These are phyloP conservation scores for Malus hybrid DNA, from an alignment of 331 rosid genomes.

Conservation along the genomic window DNA sequence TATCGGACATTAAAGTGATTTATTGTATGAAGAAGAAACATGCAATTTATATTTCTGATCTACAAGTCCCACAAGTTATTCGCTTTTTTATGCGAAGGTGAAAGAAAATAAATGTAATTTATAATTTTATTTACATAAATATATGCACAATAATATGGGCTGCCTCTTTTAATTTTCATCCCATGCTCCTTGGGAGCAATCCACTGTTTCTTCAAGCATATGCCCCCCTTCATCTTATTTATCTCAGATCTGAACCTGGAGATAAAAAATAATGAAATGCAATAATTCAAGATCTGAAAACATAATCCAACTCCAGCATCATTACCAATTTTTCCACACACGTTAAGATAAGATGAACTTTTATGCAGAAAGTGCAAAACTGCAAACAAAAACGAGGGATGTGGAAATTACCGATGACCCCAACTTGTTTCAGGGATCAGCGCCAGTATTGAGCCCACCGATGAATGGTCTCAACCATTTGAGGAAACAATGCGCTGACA, in stretches of 20 bases:
- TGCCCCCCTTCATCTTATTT: not conserved
- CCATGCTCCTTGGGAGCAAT: not conserved
- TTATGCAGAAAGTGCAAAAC: not conserved
- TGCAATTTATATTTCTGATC: not conserved
- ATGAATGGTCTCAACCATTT: slow-evolving; percentile 99
- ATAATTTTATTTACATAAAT: not conserved
- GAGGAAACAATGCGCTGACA: slow-evolving; percentile 95
- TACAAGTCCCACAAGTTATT: not conserved
- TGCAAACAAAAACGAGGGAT: not conserved
- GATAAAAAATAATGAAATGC: not conserved
- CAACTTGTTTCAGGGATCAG: slow-evolving; percentile 28
- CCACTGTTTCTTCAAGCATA: not conserved
- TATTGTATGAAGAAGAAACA: not conserved
- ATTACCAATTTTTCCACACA: not conserved
- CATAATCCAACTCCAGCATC: not conserved
- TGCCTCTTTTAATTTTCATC: not conserved
- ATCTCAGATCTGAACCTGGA: not conserved
- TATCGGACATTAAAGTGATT: not conserved
- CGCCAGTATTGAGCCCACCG: slow-evolving; percentile 99
- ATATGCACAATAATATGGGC: not conserved
- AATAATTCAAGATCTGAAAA: not conserved
- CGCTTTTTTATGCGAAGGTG: not conserved
- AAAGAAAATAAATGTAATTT: not conserved
- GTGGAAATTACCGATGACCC: slow-evolving; percentile 23
- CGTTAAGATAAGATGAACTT: not conserved